Conservation (phyloP, 139 green algal genomes). For the Monoraphidium neglectum region DNA sequence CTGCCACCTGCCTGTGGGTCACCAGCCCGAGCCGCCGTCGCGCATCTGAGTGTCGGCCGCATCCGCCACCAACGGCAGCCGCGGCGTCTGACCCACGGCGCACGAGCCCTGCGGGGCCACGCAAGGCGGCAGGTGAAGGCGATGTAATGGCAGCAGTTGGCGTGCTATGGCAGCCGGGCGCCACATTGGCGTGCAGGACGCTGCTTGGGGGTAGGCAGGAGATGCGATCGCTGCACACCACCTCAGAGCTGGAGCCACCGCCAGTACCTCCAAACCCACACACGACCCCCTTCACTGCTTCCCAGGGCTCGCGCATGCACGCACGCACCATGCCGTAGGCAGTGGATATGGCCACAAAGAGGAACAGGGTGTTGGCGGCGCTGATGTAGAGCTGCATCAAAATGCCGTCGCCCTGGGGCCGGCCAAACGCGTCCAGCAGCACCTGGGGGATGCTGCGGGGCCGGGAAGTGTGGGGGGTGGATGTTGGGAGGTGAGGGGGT, state of each 20-base stretch:
- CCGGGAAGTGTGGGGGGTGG: neutral
- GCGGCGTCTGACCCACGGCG: slow-evolving; percentile 61
- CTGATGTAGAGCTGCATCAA: slow-evolving; percentile 73
- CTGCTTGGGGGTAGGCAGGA: too few species aligned
- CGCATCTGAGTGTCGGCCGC: slow-evolving; percentile 78
- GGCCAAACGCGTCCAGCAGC: neutral
- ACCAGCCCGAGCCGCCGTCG: too few species aligned
- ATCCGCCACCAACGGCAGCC: slow-evolving; percentile 79
- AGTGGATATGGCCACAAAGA: slow-evolving; percentile 75
- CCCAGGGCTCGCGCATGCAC: too few species aligned
- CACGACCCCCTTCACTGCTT: neutral
- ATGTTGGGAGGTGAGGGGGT: neutral
- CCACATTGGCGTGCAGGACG: too few species aligned
- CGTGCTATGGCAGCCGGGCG: too few species aligned
- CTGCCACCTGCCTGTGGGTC: too few species aligned
- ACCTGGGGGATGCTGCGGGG: slow-evolving; percentile 6
- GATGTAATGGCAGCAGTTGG: too few species aligned
- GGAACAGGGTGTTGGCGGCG: slow-evolving; percentile 80
- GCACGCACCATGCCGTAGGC: slow-evolving; percentile 80
- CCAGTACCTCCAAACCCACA: slow-evolving; percentile 1
- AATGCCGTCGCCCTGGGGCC: slow-evolving; percentile 34
- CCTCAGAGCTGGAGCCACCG: too few species aligned
- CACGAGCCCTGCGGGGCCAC: slow-evolving; percentile 66
- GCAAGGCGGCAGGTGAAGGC: too few species aligned
- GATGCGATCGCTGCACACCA: too few species aligned